Base-by-base conservation (phyloP, 164 flowering plant species). In the Sextonia rubra region DNA sequence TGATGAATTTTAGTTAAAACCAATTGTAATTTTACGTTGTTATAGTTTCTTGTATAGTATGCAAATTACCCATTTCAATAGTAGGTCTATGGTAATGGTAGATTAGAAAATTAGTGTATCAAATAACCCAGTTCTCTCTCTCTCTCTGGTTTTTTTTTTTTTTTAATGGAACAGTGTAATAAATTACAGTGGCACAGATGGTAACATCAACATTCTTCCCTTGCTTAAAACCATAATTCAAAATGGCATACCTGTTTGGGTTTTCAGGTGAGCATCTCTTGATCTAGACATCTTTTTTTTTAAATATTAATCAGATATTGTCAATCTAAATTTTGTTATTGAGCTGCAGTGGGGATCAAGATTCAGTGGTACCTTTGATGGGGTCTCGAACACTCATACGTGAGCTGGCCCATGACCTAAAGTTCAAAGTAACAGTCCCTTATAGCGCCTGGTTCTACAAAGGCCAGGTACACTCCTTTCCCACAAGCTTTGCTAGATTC, bases 371-470 rank as follows among this genome's bases (percentile, higher is more conserved):
- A 14, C 98, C 99, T 11, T 70, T 95, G 20, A 71, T 91, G 76
- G 97, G 99, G 2, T 86, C 97, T 0, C 82, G 99, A 20, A 90
- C 97, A 3, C 87, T 93, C 4, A 81, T 90, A 48, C 92, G 90
- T 12, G 97, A 91, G 68, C 93, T 95, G 18, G 96, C 99, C 62
- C 82, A 85, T 37, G 94, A 91, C 56, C 68, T 95, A 49, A 76
- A 82, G 7, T 87, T 91, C 82, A 71, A 85, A 30, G 71, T 79
- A 37, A 89, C 99, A 60, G 92, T 95, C 52, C 99, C 98, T 8
- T 95, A 93, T 80, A 88, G 89, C 77, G 88, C 91, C 71, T 95
- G 99, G 99, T 93, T 90, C 76, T 91, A 93, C 85, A 87, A 86
- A 82, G 82, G 82, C 64, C 99, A 95, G 98, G 99, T 92, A 78